A percentile compares a stretch with the other conserved stretches of the same genome.
phyloP scores from a whole-genome alignment of 176 grass and related monocot genomes.

The Puccinellia tenuiflora region DNA sequence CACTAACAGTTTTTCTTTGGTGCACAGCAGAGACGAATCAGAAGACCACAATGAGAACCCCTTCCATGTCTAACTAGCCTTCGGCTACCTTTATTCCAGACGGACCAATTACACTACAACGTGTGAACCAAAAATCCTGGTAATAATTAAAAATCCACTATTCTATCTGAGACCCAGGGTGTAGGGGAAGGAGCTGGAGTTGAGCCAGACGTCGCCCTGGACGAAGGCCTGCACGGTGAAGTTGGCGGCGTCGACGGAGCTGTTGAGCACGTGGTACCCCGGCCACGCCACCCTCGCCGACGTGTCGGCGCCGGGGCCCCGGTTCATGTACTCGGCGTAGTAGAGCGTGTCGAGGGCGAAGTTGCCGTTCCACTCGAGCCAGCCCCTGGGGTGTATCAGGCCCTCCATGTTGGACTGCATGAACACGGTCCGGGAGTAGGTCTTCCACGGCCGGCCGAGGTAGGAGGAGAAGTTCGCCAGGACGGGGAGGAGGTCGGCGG shows the following conservation, averaged over 20 bases:
- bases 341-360: constrained; percentile 88
- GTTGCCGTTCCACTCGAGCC: constrained; percentile 72
- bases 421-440: constrained; percentile 78
- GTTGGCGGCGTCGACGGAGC: constrained; percentile 49
- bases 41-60: not conserved
- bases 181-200: constrained; percentile 51
- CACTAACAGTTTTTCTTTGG: not conserved
- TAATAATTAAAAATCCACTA: not conserved
- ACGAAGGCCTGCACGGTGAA: constrained; percentile 70
- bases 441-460: constrained; percentile 84
- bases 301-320: constrained; percentile 46
- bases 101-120: not conserved
- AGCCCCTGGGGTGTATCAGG: constrained; percentile 48
- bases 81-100: not conserved
- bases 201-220: constrained; percentile 77
- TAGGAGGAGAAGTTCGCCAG: constrained; percentile 47
- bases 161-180: constrained; percentile 37
- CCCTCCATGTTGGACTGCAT: constrained; percentile 66
- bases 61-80: not conserved
- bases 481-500: constrained; percentile 62
- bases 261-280: constrained; percentile 61
- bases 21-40: not conserved
- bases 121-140: not conserved
- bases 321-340: constrained; percentile 92
- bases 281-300: constrained; percentile 60